phyloP scores from a whole-genome alignment of 371 early-diverging fungal genomes.

The Phascolomyces articulosus region DNA sequence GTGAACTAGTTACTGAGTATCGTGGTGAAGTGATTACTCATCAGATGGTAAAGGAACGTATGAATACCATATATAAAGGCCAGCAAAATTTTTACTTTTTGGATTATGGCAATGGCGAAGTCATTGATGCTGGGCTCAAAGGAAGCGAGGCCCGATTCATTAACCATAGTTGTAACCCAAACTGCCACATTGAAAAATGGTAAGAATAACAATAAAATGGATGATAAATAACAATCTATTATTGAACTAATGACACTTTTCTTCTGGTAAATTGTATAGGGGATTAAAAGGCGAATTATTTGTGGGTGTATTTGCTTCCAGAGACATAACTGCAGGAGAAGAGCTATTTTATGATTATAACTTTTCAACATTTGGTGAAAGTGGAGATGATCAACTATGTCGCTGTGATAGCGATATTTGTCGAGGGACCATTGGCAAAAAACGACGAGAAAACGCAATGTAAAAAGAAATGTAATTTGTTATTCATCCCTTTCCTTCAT shows the following conservation, averaged over 20 bases:
- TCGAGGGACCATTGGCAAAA: slow-evolving; percentile 67
- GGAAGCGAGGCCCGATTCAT: slow-evolving; percentile 72
- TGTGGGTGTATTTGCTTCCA: slow-evolving; percentile 79
- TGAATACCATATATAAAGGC: slow-evolving; percentile 71
- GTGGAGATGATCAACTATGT: slow-evolving; percentile 65
- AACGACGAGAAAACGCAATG: not conserved
- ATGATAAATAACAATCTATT: not conserved
- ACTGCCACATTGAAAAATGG: slow-evolving; percentile 93
- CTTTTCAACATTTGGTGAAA: slow-evolving; percentile 71
- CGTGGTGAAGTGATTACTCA: slow-evolving; percentile 87
- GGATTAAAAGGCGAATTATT: slow-evolving; percentile 68
- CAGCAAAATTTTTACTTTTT: slow-evolving; percentile 82
- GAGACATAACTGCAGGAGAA: slow-evolving; percentile 68
- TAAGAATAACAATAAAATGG: slow-evolving; percentile 19
- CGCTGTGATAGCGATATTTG: slow-evolving; percentile 75
- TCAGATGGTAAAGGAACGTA: slow-evolving; percentile 68
- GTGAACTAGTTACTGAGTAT: slow-evolving; percentile 82
- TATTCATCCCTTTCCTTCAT: no score
- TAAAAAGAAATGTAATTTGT: slow-evolving; percentile 6
- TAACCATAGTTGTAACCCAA: slow-evolving; percentile 82
- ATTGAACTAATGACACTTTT: not conserved
- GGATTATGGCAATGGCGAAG: slow-evolving; percentile 75
- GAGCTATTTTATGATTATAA: slow-evolving; percentile 92
- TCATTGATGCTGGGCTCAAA: slow-evolving; percentile 77
- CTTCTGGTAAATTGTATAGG: slow-evolving; percentile 47